Evolutionary conservation across 345 rosid genomes (phyloP).

Genomic region (Salix arbutifolia): DNA sequence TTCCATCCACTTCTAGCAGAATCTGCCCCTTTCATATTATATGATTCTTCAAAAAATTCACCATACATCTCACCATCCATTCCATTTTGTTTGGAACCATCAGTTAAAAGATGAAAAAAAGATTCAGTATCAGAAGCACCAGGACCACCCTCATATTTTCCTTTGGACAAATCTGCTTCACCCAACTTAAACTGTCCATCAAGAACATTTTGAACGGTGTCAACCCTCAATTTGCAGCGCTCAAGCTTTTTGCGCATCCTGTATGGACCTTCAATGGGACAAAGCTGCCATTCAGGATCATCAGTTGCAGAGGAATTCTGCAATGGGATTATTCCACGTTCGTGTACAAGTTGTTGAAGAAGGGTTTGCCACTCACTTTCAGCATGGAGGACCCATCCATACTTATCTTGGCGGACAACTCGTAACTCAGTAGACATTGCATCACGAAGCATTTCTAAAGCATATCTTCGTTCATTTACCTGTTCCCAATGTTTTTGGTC

Average conservation of each 20-base stretch:
- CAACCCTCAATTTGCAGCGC: conserved; percentile 73
- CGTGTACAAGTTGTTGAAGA: conserved; percentile 95
- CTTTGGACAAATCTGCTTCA: conserved; percentile 54
- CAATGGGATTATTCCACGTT: conserved; percentile 93
- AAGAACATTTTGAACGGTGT: conserved; percentile 75
- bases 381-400: conserved; percentile 99
- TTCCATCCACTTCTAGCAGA: conserved; percentile 75
- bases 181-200: conserved; percentile 70
- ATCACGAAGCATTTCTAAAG: conserved; percentile 89
- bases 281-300: conserved; percentile 97
- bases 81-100: conserved; percentile 31
- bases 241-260: conserved; percentile 99
- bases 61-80: conserved; percentile 53
- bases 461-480: conserved; percentile 90
- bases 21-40: conserved; percentile 46
- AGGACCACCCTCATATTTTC: conserved; percentile 49
- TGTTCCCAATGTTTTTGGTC: conserved; percentile 94
- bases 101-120: conserved; percentile 55
- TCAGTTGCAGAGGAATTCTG: conserved; percentile 48
- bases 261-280: conserved; percentile 98
- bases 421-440: conserved; percentile 97
- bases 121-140: conserved; percentile 64
- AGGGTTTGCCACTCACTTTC: conserved; percentile 99
- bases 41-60: conserved; percentile 50
- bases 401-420: conserved; percentile 98